These are phyloP conservation scores for Lagenidium giganteum DNA, from an alignment of 352 stramenopile species.

Conservation along the genomic window DNA sequence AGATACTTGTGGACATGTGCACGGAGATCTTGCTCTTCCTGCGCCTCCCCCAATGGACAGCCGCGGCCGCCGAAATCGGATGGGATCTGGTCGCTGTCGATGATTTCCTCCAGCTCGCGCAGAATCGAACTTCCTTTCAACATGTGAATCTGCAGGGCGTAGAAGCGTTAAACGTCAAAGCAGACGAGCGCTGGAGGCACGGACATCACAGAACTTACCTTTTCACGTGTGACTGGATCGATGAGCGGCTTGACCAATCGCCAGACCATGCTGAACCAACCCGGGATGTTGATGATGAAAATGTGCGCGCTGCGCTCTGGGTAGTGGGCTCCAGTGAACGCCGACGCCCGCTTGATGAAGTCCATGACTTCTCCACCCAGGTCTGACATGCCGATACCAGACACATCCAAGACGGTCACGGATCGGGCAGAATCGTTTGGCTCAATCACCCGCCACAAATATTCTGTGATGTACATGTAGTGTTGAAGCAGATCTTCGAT, in stretches of 20 bases:
- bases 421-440: conserved; percentile 52
- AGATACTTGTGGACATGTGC: conserved; percentile 62
- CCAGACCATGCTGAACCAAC: conserved; percentile 91
- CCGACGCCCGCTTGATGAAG: conserved; percentile 74
- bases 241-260: conserved; percentile 89
- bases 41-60: conserved; percentile 41
- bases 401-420: conserved; percentile 71
- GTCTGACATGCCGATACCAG: conserved; percentile 78
- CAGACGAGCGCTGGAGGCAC: neutral
- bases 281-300: conserved; percentile 92
- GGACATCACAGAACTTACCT: too few relatives aligned
- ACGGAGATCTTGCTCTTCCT: conserved; percentile 45
- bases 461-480: conserved; percentile 90
- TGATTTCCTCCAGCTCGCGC: conserved; percentile 48
- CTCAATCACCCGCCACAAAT: conserved; percentile 73
- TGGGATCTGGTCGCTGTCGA: conserved; percentile 50
- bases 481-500: conserved; percentile 79
- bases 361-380: conserved; percentile 74
- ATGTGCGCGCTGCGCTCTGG: conserved; percentile 89
- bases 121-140: conserved; percentile 66
- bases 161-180: too few relatives aligned
- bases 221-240: conserved; percentile 88
- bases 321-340: conserved; percentile 88
- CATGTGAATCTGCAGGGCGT: conserved; percentile 48
- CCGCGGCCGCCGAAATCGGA: conserved; percentile 55